phyloP scores from a whole-genome alignment of 345 rosid genomes.

The Atalantia buxifolia region DNA sequence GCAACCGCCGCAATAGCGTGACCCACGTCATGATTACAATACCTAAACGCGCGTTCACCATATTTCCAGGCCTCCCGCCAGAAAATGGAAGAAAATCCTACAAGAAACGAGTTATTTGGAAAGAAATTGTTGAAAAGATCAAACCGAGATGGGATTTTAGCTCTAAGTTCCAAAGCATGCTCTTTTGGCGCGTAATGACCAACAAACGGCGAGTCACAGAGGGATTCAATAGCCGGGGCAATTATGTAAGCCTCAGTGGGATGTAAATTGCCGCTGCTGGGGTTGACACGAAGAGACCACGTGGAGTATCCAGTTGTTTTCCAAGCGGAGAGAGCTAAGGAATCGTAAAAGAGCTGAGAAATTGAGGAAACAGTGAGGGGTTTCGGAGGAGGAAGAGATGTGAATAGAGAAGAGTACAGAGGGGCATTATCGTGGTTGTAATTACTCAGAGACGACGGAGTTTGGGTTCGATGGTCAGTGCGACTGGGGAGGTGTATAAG shows the following conservation, averaged over 20 bases:
- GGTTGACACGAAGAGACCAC: conserved; percentile 94
- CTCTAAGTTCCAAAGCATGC: conserved; percentile 78
- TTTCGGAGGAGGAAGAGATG: conserved; percentile 55
- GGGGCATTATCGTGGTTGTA: conserved; percentile 16
- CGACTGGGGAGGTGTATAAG: conserved; percentile 40
- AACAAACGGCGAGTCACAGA: conserved; percentile 52
- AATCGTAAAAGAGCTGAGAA: conserved; percentile 64
- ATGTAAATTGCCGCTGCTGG: conserved; percentile 91
- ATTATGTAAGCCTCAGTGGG: conserved; percentile 81
- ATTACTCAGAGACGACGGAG: conserved; percentile 3
- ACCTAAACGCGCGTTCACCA: conserved; percentile 81
- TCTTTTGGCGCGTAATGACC: conserved; percentile 84
- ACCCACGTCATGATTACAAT: conserved; percentile 89
- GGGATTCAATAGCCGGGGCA: conserved; percentile 49
- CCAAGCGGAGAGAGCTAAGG: conserved; percentile 94
- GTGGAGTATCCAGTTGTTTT: conserved; percentile 72
- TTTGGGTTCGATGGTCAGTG: conserved; percentile 6
- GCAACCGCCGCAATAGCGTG: conserved; percentile 76
- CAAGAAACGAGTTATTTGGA: conserved; percentile 55
- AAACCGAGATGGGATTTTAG: conserved; percentile 34
- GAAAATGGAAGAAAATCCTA: conserved; percentile 70
- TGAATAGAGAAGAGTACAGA: conserved; percentile 55
- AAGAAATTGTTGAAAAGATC: conserved; percentile 41
- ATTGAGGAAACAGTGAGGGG: conserved; percentile 53
- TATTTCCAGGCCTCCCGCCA: conserved; percentile 99